Base-by-base conservation (phyloP, 495 filamentous ascomycete species). In the Amphirosellinia nigrospora region DNA sequence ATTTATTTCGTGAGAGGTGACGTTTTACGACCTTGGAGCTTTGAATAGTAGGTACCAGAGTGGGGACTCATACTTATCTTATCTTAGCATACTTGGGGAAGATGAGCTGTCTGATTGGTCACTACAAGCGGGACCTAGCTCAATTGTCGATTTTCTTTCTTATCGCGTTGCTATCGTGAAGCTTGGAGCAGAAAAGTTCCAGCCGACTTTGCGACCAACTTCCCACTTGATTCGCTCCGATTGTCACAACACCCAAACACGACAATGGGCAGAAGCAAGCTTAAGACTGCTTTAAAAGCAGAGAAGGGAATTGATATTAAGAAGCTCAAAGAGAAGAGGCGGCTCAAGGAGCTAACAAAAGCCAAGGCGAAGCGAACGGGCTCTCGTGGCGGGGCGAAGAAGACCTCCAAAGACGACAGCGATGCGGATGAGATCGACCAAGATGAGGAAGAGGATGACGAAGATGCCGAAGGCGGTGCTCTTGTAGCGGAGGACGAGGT, bases 301-400 rank as follows among this genome's bases (percentile, higher is more conserved):
- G 88, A 92, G 71, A 86, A 90, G 76, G 88, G 91, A 55, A 82
- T 87, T 19, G 88, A 94, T 71, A 88, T 91, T 72, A 87, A 89
- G 61, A 86, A 89, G 67, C 84, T 93, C 78, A 87, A 89, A 71
- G 79, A 85, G 68, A 80, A 84, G 74, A 86, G 83, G 72, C 81
- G 82, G 70, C 71, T 79, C 30, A 85, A 84, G 72, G 87, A 88
- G 75, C 78, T 84, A 64, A 82, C 79, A 41, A 84, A 86, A 73
- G 86, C 86, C 78, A 84, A 83, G 70, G 86, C 86, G 75, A 76
- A 76, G 70, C 73, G 71, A 71, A 79, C 77, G 56, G 69, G 74
- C 38, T 74, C 78, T 66, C 75, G 76, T 68, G 76, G 78, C 7
- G 78, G 75, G 74, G 83, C 81, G 72, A 66, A 70, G 59, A 79